These are phyloP conservation scores for Buxus sempervirens DNA, from an alignment of 164 flowering plant species.

Conservation along the genomic window DNA sequence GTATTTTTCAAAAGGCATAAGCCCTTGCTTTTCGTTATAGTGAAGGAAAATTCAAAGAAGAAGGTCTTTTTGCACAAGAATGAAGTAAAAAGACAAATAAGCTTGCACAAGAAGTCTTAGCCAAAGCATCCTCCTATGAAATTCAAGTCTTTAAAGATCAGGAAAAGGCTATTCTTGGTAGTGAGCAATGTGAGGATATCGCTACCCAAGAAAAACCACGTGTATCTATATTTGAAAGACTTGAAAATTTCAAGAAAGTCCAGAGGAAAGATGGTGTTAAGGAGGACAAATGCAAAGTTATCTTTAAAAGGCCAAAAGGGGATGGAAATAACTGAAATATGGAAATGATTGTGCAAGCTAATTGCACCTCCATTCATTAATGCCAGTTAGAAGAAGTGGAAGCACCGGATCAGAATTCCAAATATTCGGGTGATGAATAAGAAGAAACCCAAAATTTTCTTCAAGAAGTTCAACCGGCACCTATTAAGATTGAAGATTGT, in stretches of 20 bases:
- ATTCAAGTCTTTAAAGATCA: neutral
- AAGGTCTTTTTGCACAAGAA: neutral
- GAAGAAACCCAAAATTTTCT: neutral
- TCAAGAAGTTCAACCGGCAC: neutral
- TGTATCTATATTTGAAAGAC: neutral
- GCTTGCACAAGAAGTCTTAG: neutral
- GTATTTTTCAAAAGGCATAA: neutral
- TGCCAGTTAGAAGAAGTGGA: no score
- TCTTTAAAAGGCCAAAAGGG: neutral
- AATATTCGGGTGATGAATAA: neutral
- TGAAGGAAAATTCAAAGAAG: neutral
- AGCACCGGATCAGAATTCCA: no score
- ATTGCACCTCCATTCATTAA: neutral
- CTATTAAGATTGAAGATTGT: slow-evolving; percentile 6
- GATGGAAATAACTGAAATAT: no score
- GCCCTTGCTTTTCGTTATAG: neutral
- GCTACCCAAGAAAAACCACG: neutral
- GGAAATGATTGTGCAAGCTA: neutral
- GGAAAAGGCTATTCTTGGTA: neutral
- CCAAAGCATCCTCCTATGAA: neutral
- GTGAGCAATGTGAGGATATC: neutral
- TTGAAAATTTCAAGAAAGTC: neutral
- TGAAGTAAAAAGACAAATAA: no score
- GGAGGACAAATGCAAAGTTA: neutral
- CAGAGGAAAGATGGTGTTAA: no score